Base-by-base conservation (phyloP, 2,329 filamentous ascomycete genomes). In the Claviceps maximensis region DNA sequence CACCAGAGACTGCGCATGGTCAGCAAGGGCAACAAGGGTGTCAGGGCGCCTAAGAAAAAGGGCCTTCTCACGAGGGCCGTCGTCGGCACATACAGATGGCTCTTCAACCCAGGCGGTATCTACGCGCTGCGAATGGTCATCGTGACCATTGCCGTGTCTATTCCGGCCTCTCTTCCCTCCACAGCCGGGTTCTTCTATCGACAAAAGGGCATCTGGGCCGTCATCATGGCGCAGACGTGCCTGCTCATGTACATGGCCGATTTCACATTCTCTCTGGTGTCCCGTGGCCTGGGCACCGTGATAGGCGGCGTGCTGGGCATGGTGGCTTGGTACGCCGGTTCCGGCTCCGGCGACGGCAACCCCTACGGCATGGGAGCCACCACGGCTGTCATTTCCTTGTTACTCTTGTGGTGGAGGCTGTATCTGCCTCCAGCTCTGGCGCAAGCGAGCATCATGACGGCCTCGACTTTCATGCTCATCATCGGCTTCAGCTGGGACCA, bases 241-340 rank as follows among this genome's bases (percentile, higher is more conserved):
- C 56, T 78, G 2, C 63, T 77, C 1, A 63, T 73, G 10, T 78
- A 77, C 57, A 70, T 76, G 65, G 69, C 73, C 0, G 75, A 78
- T 51, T 77, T 78, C 42, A 70, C 68, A 0, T 72, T 73, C 49
- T 73, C 72, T 0, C 56, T 77, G 6, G 45, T 75, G 0, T 62
- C 67, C 1, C 66, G 75, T 23, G 58, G 61, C 0, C 50, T 69
- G 1, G 75, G 71, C 6, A 76, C 74, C 0, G 55, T 78, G 0
- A 54, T 74, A 10, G 75, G 75, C 0, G 75, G 75, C 15, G 58
- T 72, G 0, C 49, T 76, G 8, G 75, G 71, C 0, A 62, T 77
- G 58, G 60, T 72, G 0, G 69, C 69, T 1, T 78, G 75, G 75
- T 78, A 78, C 42, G 71, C 75, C 19, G 75, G 74, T 0, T 72